phyloP scores from a whole-genome alignment of 495 filamentous ascomycete species.

The Penicillium coffeae region DNA sequence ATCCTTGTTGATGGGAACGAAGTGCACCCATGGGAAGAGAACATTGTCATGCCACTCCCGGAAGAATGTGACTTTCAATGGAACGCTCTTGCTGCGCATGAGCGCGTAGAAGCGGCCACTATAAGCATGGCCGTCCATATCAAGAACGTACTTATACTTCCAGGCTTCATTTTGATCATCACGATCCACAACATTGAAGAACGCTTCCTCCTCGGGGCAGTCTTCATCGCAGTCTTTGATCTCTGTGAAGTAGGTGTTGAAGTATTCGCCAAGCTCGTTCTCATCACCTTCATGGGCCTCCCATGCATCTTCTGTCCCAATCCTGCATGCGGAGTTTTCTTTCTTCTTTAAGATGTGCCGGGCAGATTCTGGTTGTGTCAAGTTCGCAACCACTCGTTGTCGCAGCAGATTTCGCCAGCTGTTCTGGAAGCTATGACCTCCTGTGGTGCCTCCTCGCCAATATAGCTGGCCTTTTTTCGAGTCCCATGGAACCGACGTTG shows the following conservation, averaged over 20 bases:
- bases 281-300: background rate
- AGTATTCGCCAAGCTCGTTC: slow-evolving; percentile 1
- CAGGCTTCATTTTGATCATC: slow-evolving; percentile 9
- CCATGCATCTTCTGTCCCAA: slow-evolving; percentile 2
- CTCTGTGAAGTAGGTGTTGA: slow-evolving; percentile 9
- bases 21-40: slow-evolving; percentile 55
- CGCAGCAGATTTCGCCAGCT: slow-evolving; percentile 11
- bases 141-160: slow-evolving; percentile 31
- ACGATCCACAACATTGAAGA: slow-evolving; percentile 2
- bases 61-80: slow-evolving; percentile 47
- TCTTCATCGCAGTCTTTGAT: slow-evolving; percentile 14
- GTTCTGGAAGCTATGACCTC: slow-evolving; percentile 20
- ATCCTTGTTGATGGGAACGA: slow-evolving; percentile 43
- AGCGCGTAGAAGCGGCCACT: slow-evolving; percentile 47
- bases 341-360: background rate
- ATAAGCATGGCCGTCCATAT: slow-evolving; percentile 54
- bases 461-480: slow-evolving; percentile 24
- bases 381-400: slow-evolving; percentile 11
- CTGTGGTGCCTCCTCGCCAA: slow-evolving; percentile 45
- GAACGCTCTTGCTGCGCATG: slow-evolving; percentile 39
- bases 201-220: slow-evolving; percentile 6
- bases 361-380: slow-evolving; percentile 9
- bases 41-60: slow-evolving; percentile 56
- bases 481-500: slow-evolving; percentile 9
- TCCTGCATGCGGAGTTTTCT: background rate